These are phyloP conservation scores for Alternaria gaisen DNA, from an alignment of 2,329 filamentous ascomycete species.

Conservation along the genomic window DNA sequence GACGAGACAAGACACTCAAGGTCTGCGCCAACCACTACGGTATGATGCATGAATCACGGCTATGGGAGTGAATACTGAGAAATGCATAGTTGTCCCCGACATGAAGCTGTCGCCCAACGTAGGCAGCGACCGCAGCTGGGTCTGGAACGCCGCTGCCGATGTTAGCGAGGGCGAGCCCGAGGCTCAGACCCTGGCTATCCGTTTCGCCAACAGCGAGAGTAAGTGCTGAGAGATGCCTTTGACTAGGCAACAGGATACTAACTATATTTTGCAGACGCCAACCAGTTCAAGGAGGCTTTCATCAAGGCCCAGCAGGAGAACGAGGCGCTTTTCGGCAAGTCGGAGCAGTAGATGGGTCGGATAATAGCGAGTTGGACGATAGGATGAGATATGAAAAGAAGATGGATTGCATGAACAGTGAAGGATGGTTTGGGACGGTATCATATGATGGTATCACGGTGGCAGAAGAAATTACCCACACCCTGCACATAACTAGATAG, in stretches of 20 bases:
- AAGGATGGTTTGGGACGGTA: slow-evolving; percentile 37
- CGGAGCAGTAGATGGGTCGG: slow-evolving; percentile 53
- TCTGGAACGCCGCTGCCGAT: slow-evolving; percentile 98
- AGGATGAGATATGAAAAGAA: slow-evolving; percentile 18
- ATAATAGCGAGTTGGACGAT: slow-evolving; percentile 19
- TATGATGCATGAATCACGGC: slow-evolving; percentile 59
- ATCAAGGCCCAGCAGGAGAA: slow-evolving; percentile 97
- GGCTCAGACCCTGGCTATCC: slow-evolving; percentile 93
- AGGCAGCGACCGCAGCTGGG: slow-evolving; percentile 97
- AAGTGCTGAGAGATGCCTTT: slow-evolving; percentile 55
- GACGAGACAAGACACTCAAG: slow-evolving; percentile 99
- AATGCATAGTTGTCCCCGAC: slow-evolving; percentile 81
- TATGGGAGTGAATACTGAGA: slow-evolving; percentile 29
- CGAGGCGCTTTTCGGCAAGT: slow-evolving; percentile 76
- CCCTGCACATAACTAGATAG: slow-evolving; percentile 51
- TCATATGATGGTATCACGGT: slow-evolving; percentile 30
- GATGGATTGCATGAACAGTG: slow-evolving; percentile 41
- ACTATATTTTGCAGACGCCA: slow-evolving; percentile 73
- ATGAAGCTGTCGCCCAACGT: slow-evolving; percentile 99
- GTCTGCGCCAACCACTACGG: slow-evolving; percentile 99
- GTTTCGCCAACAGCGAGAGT: slow-evolving; percentile 98
- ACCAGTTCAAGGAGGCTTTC: slow-evolving; percentile 96
- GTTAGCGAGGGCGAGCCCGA: slow-evolving; percentile 98
- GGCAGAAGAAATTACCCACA: slow-evolving; percentile 39
- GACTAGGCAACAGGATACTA: slow-evolving; percentile 34